Percentiles rank a stretch among this genome's conserved stretches.
Evolutionary conservation across 306 rosid species (phyloP).

Genomic region (Cicer cuneatum): DNA sequence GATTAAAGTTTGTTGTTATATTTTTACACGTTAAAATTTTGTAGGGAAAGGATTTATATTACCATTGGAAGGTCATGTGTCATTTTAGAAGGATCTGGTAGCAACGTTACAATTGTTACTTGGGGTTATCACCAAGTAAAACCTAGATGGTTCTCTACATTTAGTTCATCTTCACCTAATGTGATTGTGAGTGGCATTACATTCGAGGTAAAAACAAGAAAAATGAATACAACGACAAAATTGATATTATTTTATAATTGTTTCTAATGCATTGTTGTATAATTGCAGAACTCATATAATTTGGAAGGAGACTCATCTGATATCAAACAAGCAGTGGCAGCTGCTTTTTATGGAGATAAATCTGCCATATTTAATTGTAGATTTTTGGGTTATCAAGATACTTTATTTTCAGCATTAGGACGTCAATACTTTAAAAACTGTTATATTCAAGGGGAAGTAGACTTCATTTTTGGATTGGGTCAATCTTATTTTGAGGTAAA

Average conservation of each 20-base stretch:
- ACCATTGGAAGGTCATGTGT: not conserved
- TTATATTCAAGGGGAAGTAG: slow-evolving; percentile 13
- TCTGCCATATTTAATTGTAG: not conserved
- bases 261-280: not conserved
- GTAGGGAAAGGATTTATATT: not conserved
- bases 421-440: not conserved
- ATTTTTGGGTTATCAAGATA: slow-evolving; percentile 5
- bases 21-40: not conserved
- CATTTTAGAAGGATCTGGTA: not conserved
- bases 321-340: slow-evolving; percentile 15
- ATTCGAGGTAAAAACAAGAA: slow-evolving; percentile 1
- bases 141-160: not conserved
- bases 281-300: not conserved
- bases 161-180: not conserved
- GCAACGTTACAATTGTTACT: not conserved
- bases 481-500: slow-evolving; percentile 26
- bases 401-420: not conserved
- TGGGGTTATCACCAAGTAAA: accelerated
- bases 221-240: not conserved
- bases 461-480: not conserved
- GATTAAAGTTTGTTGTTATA: not conserved
- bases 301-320: not conserved
- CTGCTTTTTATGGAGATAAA: not conserved
- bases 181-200: slow-evolving; percentile 7
- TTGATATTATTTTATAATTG: not conserved